phyloP scores from a whole-genome alignment of 2,329 filamentous ascomycete species.

The Penicillium frequentans region DNA sequence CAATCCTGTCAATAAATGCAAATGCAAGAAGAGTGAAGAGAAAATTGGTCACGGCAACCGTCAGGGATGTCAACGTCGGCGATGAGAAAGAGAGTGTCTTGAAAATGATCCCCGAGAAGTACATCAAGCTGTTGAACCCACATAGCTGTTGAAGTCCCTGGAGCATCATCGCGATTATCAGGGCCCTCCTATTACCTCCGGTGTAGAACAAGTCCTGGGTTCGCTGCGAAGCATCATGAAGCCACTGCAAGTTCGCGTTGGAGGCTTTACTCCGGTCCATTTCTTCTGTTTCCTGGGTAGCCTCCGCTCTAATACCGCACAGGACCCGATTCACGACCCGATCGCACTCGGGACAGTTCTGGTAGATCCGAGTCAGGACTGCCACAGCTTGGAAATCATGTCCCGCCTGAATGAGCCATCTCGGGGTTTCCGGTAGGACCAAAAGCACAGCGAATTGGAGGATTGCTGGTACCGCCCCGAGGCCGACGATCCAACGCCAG shows the following conservation, averaged over 20 bases:
- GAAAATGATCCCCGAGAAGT: conserved; percentile 83
- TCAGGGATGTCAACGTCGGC: conserved; percentile 76
- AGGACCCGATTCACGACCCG: conserved; percentile 61
- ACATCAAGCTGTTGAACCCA: conserved; percentile 91
- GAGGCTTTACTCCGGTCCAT: conserved; percentile 22
- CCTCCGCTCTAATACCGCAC: conserved; percentile 70
- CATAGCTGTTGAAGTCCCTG: conserved; percentile 87
- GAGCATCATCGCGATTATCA: conserved; percentile 81
- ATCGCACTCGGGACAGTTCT: conserved; percentile 44
- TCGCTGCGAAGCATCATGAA: conserved; percentile 27
- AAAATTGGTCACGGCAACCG: conserved; percentile 81
- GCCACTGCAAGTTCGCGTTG: conserved; percentile 21
- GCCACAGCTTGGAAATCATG: conserved; percentile 60
- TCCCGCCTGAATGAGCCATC: conserved; percentile 77
- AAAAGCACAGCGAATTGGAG: conserved; percentile 69
- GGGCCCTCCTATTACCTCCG: conserved; percentile 62
- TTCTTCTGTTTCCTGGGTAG: conserved; percentile 65
- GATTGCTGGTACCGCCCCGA: conserved; percentile 75
- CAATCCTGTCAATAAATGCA: conserved; percentile 74
- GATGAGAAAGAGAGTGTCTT: conserved; percentile 73
- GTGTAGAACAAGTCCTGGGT: conserved; percentile 33
- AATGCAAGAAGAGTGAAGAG: conserved; percentile 75
- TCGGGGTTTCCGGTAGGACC: conserved; percentile 81
- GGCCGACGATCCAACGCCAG: conserved; percentile 90
- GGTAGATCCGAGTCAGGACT: conserved; percentile 67